A percentile compares a stretch with the other conserved stretches of the same genome.
phyloP scores from a whole-genome alignment of 2,329 filamentous ascomycete genomes.

The Colletotrichum camelliae region DNA sequence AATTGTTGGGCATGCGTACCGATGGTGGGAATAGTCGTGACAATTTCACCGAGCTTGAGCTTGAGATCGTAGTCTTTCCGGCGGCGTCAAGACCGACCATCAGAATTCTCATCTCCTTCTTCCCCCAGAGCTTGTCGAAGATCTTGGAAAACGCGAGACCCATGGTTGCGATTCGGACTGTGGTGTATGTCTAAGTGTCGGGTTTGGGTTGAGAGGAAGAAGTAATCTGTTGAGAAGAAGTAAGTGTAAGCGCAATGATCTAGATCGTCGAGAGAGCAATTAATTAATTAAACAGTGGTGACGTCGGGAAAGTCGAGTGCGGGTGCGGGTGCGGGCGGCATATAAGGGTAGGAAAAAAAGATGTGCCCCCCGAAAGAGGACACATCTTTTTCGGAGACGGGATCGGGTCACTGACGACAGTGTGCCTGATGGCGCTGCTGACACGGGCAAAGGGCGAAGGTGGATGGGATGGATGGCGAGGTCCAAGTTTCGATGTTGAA shows the following conservation, averaged over 20 bases:
- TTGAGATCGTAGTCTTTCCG: conserved; percentile 99
- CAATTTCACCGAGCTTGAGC: conserved; percentile 98
- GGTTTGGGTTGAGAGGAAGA: conserved; percentile 32
- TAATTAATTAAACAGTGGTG: conserved; percentile 3
- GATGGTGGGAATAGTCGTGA: conserved; percentile 98
- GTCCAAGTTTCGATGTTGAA: conserved; percentile 7
- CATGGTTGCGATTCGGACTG: conserved; percentile 72
- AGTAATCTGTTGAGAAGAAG: conserved; percentile 11
- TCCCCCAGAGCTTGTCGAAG: conserved; percentile 95
- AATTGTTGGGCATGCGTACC: conserved; percentile 60
- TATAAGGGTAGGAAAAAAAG: neutral
- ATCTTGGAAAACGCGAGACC: conserved; percentile 97
- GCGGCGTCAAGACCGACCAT: conserved; percentile 99
- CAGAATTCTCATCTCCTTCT: conserved; percentile 99
- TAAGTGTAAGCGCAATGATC: conserved; percentile 15
- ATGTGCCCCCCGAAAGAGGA: conserved; percentile 9
- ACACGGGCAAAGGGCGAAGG: neutral
- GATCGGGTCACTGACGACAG: conserved; percentile 13
- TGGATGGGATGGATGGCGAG: neutral
- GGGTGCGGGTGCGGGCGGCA: conserved; percentile 20
- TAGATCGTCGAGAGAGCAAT: neutral
- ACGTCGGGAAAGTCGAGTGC: conserved; percentile 2
- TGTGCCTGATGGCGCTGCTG: conserved; percentile 16
- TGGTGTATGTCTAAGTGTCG: conserved; percentile 40
- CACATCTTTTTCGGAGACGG: conserved; percentile 8